phyloP scores from a whole-genome alignment of 257 asterid species.

The Catharanthus roseus region DNA sequence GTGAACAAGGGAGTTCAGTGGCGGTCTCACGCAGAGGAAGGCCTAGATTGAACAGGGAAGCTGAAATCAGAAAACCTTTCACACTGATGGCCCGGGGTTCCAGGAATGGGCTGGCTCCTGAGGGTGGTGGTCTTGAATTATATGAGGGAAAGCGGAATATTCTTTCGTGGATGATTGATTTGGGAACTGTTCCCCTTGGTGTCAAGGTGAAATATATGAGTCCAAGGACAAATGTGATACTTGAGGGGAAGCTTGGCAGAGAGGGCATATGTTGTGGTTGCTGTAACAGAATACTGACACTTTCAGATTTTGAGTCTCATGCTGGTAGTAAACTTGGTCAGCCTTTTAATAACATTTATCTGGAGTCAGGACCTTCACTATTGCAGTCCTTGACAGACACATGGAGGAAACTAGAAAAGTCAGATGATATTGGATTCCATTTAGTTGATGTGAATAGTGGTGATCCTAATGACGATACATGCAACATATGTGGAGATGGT shows the following conservation, averaged over 20 bases:
- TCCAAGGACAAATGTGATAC: slow-evolving; percentile 34
- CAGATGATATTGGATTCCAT: slow-evolving; percentile 44
- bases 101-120: slow-evolving; percentile 38
- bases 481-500: slow-evolving; percentile 92
- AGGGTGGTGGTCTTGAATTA: slow-evolving; percentile 37
- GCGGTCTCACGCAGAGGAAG: slow-evolving; percentile 16
- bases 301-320: slow-evolving; percentile 63
- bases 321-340: slow-evolving; percentile 49
- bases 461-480: slow-evolving; percentile 89
- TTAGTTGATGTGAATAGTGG: slow-evolving; percentile 69
- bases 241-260: slow-evolving; percentile 55
- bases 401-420: slow-evolving; percentile 61
- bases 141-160: slow-evolving; percentile 60
- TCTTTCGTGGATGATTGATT: slow-evolving; percentile 85
- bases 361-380: slow-evolving; percentile 70
- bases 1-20: slow-evolving; percentile 9
- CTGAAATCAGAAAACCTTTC: slow-evolving; percentile 30
- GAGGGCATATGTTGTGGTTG: slow-evolving; percentile 84
- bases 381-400: slow-evolving; percentile 64
- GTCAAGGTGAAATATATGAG: slow-evolving; percentile 51
- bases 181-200: slow-evolving; percentile 54
- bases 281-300: slow-evolving; percentile 45
- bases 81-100: slow-evolving; percentile 66
- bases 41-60: slow-evolving; percentile 27
- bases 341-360: slow-evolving; percentile 42